Conservation (phyloP, 768 basidiomycete species). For the Paxillus rubicundulus region DNA sequence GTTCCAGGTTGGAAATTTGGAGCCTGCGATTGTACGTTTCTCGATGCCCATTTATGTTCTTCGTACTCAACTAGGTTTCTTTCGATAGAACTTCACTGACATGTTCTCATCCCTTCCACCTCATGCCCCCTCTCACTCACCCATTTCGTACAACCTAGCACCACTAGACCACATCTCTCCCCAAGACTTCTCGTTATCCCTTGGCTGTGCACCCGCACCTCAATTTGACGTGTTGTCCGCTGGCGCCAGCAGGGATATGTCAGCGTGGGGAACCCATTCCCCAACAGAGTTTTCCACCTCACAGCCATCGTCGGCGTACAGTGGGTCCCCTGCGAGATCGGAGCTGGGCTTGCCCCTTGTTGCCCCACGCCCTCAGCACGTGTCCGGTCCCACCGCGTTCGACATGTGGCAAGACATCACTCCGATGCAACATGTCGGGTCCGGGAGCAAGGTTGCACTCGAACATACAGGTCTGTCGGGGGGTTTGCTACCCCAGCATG, state of each 20-base stretch:
- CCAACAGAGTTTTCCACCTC: slow-evolving; percentile 24
- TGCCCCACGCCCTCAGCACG: slow-evolving; percentile 29
- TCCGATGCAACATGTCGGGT: neutral
- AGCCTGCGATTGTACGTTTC: slow-evolving; percentile 17
- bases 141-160: slow-evolving; percentile 14
- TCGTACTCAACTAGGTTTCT: neutral
- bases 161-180: slow-evolving; percentile 30
- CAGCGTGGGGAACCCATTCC: slow-evolving; percentile 14
- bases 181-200: slow-evolving; percentile 12
- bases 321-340: slow-evolving; percentile 39
- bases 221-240: slow-evolving; percentile 10
- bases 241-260: neutral
- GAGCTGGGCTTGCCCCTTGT: slow-evolving; percentile 27
- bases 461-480: slow-evolving; percentile 1
- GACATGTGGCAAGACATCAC: slow-evolving; percentile 20
- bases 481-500: slow-evolving; percentile 2
- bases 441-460: neutral
- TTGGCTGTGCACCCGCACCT: slow-evolving; percentile 5
- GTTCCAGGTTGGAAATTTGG: slow-evolving; percentile 15
- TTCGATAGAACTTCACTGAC: slow-evolving; percentile 20
- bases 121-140: slow-evolving; percentile 11
- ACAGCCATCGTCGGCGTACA: slow-evolving; percentile 42
- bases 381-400: slow-evolving; percentile 1
- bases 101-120: slow-evolving; percentile 24
- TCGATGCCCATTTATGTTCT: neutral